phyloP scores from a whole-genome alignment of 2,329 filamentous ascomycete species.

The Colletotrichum sojae region DNA sequence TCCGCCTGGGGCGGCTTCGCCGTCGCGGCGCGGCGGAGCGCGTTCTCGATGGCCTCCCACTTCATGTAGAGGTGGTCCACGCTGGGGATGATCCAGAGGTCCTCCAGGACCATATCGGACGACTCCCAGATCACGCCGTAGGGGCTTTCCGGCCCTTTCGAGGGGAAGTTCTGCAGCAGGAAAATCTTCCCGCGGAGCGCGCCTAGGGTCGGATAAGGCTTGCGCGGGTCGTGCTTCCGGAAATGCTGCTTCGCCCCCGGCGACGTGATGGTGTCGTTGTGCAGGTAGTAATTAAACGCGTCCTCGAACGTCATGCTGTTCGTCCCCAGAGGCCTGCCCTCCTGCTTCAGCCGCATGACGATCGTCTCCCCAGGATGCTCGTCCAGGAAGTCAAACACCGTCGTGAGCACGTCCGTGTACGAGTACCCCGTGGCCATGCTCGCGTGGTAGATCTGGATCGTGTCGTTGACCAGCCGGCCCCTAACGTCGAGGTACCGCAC shows the following conservation, averaged over 20 bases:
- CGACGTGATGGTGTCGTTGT: constrained; percentile 51
- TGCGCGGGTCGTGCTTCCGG: constrained; percentile 49
- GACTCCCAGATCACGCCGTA: constrained; percentile 64
- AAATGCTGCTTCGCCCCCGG: constrained; percentile 54
- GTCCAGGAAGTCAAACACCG: constrained; percentile 62
- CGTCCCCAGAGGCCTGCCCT: constrained; percentile 55
- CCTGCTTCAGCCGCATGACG: constrained; percentile 66
- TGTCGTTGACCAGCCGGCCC: constrained; percentile 57
- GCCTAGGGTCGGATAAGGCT: constrained; percentile 59
- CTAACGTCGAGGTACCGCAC: constrained; percentile 66
- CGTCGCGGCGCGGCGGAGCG: constrained; percentile 55
- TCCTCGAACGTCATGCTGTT: constrained; percentile 60
- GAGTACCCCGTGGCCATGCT: constrained; percentile 60
- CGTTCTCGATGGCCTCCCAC: constrained; percentile 59
- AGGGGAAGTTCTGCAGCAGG: constrained; percentile 63
- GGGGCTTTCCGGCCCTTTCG: constrained; percentile 41
- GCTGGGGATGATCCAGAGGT: constrained; percentile 61
- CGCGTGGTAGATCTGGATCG: constrained; percentile 64
- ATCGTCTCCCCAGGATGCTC: constrained; percentile 61
- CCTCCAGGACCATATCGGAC: constrained; percentile 61
- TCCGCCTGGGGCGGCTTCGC: constrained; percentile 49
- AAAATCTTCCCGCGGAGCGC: constrained; percentile 61
- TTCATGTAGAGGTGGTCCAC: constrained; percentile 60
- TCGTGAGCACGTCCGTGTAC: constrained; percentile 58
- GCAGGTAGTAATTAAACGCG: constrained; percentile 59